Conservation (phyloP, 1,284 basidiomycete genomes). For the Inonotus obliquus region DNA sequence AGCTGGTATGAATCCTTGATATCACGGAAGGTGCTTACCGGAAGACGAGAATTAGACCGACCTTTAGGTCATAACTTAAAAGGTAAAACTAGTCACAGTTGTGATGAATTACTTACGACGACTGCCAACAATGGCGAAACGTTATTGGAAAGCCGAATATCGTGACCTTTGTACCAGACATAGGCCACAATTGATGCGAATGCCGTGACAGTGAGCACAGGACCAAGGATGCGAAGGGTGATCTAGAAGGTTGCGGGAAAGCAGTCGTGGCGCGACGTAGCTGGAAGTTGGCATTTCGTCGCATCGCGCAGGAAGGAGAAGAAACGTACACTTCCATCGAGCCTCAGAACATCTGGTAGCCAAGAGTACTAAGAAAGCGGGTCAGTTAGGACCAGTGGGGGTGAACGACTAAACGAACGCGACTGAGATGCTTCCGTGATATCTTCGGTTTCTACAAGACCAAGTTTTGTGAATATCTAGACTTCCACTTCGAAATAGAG, state of each 20-base stretch:
- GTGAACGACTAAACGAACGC: constrained; percentile 10
- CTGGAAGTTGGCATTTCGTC: not conserved
- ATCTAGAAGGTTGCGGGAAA: constrained; percentile 39
- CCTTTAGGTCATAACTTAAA: constrained; percentile 33
- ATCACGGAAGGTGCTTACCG: constrained; percentile 38
- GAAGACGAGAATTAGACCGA: constrained; percentile 75
- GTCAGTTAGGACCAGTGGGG: not conserved
- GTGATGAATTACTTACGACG: constrained; percentile 58
- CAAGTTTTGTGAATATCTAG: not conserved
- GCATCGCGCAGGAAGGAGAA: not conserved
- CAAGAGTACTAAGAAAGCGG: constrained; percentile 69
- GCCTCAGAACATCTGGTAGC: constrained; percentile 80
- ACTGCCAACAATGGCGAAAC: constrained; percentile 84
- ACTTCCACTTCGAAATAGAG: not conserved
- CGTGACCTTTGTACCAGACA: constrained; percentile 47
- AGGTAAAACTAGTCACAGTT: constrained; percentile 18
- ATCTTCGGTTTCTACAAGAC: constrained; percentile 18
- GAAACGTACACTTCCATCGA: constrained; percentile 66
- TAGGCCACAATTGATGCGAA: constrained; percentile 64
- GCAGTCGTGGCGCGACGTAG: not conserved
- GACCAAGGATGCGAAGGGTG: constrained; percentile 63
- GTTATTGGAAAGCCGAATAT: constrained; percentile 60
- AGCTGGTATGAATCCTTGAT: not conserved
- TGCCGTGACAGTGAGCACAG: constrained; percentile 77
- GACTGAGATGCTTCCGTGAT: constrained; percentile 22